Evolutionary conservation across 768 basidiomycete species (phyloP).

Genomic region (Agaricus bisporus): DNA sequence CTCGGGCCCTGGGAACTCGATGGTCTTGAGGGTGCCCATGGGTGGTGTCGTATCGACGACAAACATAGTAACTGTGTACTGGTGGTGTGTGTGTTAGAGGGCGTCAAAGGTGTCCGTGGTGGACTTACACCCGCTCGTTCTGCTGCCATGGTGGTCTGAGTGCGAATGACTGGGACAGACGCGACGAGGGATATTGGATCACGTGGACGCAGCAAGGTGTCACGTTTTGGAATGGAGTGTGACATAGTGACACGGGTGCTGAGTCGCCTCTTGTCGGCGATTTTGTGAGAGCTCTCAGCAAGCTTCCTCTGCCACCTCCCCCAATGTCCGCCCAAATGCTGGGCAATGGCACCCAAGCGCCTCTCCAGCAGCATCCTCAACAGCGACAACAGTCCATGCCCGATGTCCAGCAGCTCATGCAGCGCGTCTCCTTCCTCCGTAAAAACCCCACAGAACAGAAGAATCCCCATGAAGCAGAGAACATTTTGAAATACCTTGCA

Average conservation of each 20-base stretch:
- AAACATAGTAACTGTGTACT: constrained; percentile 89
- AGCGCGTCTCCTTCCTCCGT: constrained; percentile 46
- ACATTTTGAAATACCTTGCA: constrained; percentile 42
- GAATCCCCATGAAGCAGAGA: constrained; percentile 38
- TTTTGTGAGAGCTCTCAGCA: constrained; percentile 3
- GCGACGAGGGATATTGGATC: constrained; percentile 20
- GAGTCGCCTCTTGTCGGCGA: constrained; percentile 9
- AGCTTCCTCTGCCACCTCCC: neutral
- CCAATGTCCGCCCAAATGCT: constrained; percentile 36
- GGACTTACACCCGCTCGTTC: constrained; percentile 71
- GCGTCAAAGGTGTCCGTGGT: neutral
- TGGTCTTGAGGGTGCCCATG: constrained; percentile 62
- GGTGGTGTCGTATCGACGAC: constrained; percentile 83
- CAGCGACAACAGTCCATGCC: constrained; percentile 24
- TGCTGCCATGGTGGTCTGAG: constrained; percentile 54
- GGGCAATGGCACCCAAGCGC: constrained; percentile 28
- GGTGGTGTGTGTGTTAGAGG: constrained; percentile 22
- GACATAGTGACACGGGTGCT: constrained; percentile 8
- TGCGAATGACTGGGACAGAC: constrained; percentile 17
- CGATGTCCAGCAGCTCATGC: constrained; percentile 38
- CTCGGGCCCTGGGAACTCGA: constrained; percentile 47
- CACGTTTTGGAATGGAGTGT: constrained; percentile 10
- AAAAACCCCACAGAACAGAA: constrained; percentile 47
- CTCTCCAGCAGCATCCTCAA: constrained; percentile 19
- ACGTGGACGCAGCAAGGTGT: constrained; percentile 16